Evolutionary conservation across 2,329 filamentous ascomycete genomes (phyloP).

Genomic region (Neofusicoccum cordaticola): DNA sequence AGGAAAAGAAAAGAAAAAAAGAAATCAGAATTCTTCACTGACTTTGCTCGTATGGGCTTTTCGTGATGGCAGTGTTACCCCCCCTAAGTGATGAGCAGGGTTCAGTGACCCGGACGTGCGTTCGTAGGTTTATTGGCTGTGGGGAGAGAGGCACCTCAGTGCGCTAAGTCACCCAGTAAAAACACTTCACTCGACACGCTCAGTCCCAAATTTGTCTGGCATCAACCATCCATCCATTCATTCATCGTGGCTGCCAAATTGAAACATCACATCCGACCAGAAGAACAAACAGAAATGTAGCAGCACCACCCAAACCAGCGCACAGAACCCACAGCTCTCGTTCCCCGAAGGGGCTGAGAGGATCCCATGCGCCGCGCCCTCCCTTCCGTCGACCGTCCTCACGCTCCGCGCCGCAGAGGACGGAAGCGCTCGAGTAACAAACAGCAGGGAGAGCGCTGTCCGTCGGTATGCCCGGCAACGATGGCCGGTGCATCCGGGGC

Average conservation of each 20-base stretch:
- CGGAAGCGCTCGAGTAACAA: background rate
- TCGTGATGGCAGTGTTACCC: too few relatives aligned
- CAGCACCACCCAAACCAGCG: conserved; percentile 3
- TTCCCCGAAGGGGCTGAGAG: background rate
- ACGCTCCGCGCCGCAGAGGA: background rate
- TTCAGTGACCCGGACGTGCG: too few relatives aligned
- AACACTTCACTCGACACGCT: too few relatives aligned
- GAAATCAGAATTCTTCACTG: too few relatives aligned
- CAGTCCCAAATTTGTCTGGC: too few relatives aligned
- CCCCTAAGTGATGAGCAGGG: too few relatives aligned
- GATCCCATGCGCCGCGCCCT: background rate
- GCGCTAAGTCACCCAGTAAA: too few relatives aligned
- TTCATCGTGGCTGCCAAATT: background rate
- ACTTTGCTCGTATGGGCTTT: too few relatives aligned
- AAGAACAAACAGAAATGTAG: background rate
- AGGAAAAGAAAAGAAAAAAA: too few relatives aligned
- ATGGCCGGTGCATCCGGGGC: background rate
- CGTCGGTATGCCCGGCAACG: background rate
- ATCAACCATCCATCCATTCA: too few relatives aligned
- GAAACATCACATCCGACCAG: background rate
- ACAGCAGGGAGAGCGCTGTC: background rate
- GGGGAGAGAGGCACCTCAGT: too few relatives aligned
- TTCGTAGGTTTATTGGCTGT: too few relatives aligned
- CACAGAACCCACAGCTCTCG: background rate
- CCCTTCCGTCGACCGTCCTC: background rate